phyloP scores from a whole-genome alignment of 768 basidiomycete species.

The Boletus subparvulus region DNA sequence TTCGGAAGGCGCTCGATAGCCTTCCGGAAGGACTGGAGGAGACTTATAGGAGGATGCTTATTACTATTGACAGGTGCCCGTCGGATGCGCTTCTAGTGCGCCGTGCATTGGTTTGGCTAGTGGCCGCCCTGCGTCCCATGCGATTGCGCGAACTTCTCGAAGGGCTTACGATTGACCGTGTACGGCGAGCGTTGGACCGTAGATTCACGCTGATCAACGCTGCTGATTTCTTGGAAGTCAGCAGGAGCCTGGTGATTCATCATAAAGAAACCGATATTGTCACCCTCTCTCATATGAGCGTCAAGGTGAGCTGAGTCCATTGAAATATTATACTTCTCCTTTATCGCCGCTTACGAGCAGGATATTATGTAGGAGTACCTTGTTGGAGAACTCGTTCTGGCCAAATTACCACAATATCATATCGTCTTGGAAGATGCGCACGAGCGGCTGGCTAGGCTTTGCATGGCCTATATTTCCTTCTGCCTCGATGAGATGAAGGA shows the following conservation, averaged over 20 bases:
- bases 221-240: not conserved
- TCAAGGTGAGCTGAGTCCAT: conserved; percentile 7
- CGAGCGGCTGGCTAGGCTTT: conserved; percentile 5
- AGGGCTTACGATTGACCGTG: conserved; percentile 4
- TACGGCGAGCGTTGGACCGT: not conserved
- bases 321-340: too few relatives aligned
- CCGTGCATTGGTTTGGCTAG: conserved; percentile 14
- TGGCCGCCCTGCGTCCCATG: conserved; percentile 7
- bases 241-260: conserved; percentile 10
- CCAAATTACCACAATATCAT: conserved; percentile 1
- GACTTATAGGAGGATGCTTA: conserved; percentile 22
- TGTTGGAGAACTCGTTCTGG: not conserved
- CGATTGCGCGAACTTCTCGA: conserved; percentile 8
- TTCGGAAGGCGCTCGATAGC: conserved; percentile 2
- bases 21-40: conserved; percentile 22
- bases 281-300: conserved; percentile 15
- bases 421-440: conserved; percentile 10
- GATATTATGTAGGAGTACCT: conserved; percentile 12
- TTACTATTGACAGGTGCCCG: not conserved
- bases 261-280: conserved; percentile 10
- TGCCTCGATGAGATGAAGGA: conserved; percentile 10
- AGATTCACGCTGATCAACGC: not conserved
- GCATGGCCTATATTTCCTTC: conserved; percentile 4
- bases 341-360: not conserved
- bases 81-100: not conserved